phyloP scores from a whole-genome alignment of 108 stramenopile species.

The Skeletonema potamos region DNA sequence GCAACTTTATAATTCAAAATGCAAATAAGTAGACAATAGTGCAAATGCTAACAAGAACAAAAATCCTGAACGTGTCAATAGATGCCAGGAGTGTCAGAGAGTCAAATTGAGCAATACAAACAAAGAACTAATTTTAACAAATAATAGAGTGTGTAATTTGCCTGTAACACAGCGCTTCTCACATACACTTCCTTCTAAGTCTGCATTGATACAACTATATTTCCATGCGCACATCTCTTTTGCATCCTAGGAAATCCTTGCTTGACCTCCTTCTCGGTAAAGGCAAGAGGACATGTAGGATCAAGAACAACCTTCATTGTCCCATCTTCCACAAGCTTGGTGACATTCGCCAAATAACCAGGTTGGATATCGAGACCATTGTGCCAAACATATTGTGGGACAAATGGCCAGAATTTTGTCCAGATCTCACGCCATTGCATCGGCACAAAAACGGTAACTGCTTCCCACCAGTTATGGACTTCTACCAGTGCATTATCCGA shows the following conservation, averaged over 20 bases:
- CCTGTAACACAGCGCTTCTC: too few species aligned
- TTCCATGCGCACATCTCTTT: slow-evolving; percentile 66
- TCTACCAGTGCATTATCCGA: slow-evolving; percentile 36
- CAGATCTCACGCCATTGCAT: slow-evolving; percentile 40
- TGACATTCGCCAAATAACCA: slow-evolving; percentile 25
- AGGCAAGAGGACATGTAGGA: slow-evolving; percentile 61
- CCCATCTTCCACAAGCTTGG: slow-evolving; percentile 44
- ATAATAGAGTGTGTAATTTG: too few species aligned
- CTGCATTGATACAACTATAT: slow-evolving; percentile 47
- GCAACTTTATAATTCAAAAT: too few species aligned
- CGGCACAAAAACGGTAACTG: slow-evolving; percentile 29
- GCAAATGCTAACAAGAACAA: too few species aligned
- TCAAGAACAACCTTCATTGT: slow-evolving; percentile 64
- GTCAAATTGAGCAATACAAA: too few species aligned
- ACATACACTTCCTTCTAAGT: neutral
- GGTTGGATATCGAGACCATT: slow-evolving; percentile 27
- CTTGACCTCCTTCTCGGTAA: slow-evolving; percentile 68
- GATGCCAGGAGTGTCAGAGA: too few species aligned
- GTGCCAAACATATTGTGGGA: slow-evolving; percentile 22
- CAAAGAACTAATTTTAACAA: too few species aligned
- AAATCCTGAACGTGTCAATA: too few species aligned
- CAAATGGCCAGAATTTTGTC: slow-evolving; percentile 24
- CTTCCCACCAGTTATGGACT: slow-evolving; percentile 44
- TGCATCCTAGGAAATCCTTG: slow-evolving; percentile 54
- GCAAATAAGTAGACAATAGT: too few species aligned